Conservation (phyloP, 2,329 filamentous ascomycete genomes). For the Fusarium hostae region DNA sequence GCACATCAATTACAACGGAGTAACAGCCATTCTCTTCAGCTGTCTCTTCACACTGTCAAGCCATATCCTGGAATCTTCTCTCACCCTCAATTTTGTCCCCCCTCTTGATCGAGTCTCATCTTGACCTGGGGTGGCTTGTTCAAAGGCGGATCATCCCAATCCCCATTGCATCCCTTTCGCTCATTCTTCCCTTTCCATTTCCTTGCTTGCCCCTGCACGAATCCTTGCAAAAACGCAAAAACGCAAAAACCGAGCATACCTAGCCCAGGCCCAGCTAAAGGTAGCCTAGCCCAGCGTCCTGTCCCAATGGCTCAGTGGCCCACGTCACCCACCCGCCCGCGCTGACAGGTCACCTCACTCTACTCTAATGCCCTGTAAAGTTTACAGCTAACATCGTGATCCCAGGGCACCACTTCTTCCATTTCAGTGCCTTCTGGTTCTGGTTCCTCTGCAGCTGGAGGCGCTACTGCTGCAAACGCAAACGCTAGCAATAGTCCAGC, state of each 20-base stretch:
- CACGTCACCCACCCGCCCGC: slow-evolving; percentile 44
- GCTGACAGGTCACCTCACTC: slow-evolving; percentile 38
- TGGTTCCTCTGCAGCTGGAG: background rate
- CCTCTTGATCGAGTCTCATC: slow-evolving; percentile 36
- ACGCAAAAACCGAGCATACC: background rate
- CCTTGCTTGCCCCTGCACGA: slow-evolving; percentile 22
- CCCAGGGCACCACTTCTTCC: slow-evolving; percentile 24
- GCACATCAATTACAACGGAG: background rate
- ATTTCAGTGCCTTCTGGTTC: slow-evolving; percentile 14
- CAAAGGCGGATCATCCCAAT: slow-evolving; percentile 31
- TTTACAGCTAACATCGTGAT: slow-evolving; percentile 26
- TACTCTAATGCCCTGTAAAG: slow-evolving; percentile 2
- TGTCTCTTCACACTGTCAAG: background rate
- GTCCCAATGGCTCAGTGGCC: slow-evolving; percentile 40
- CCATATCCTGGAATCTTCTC: slow-evolving; percentile 14
- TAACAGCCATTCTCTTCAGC: background rate
- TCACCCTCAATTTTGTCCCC: slow-evolving; percentile 26
- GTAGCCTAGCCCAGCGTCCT: background rate
- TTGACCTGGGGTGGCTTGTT: slow-evolving; percentile 28
- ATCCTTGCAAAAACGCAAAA: slow-evolving; percentile 23
- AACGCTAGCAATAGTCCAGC: slow-evolving; percentile 10
- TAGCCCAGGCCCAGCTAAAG: background rate
- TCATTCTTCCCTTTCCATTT: slow-evolving; percentile 11
- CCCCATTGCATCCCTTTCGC: background rate
- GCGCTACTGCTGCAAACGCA: slow-evolving; percentile 23